Base-by-base conservation (phyloP, 257 asterid genomes). In the Euphrasia confusa region DNA sequence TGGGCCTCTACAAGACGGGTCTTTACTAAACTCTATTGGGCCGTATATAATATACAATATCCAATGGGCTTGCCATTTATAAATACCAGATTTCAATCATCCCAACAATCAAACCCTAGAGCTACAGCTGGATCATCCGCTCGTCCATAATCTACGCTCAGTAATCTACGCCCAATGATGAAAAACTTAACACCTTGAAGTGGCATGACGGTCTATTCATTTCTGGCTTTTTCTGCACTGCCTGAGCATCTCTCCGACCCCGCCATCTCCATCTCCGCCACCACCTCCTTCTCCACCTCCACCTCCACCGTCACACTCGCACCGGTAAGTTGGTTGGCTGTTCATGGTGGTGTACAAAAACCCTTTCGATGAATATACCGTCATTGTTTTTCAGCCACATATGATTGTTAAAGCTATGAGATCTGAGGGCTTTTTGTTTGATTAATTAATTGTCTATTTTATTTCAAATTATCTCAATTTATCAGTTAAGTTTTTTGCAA, bases 361-460 rank as follows among this genome's bases (percentile, higher is more conserved):
- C 75, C 80, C 69, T 74, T 70, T 0, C 2, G 72, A 71, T 80
- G 90, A 82, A 66, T 71, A 61, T 55, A 26, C n/a, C 70, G 80
- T 45, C 14, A 33, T 7, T 33, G 7, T 33, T 33, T 33, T 33
- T 42, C 14, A 63, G 68, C 77, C 70, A 65, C 75, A 56, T 30
- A 68, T 80, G 90, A 84, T 87, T 70, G 2, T 60, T 12, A 59
- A 86, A 87, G 95, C 93, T 84, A 82, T 87, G 90, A 87, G 95
- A 84, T 84, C 95, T 82, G 95, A 84, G 90, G 94, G 93, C 79
- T 78, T 64, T 24, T 0, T 30, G 42, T 37, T 8, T 8, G 42
- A 8, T 7, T 37, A 8, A 9, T 37, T 37, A 0, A 37, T 30
- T 1, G 4, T 9, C 8, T 37, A 37, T 37, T 37, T 37, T 37